Evolutionary conservation across 306 rosid genomes (phyloP).

Genomic region (Cucumis hystrix): DNA sequence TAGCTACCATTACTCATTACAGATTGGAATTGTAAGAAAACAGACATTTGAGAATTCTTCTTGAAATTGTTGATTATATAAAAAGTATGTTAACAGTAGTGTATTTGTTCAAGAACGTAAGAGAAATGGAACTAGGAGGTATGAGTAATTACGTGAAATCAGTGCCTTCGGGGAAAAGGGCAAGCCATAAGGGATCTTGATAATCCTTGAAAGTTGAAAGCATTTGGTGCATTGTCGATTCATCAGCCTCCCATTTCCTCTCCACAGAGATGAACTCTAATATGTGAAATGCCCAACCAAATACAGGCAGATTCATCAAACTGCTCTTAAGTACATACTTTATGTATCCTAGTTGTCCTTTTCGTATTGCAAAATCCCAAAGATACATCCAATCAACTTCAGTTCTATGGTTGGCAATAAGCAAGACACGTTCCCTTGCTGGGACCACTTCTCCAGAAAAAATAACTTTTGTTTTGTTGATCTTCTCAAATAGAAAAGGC

Average conservation of each 20-base stretch:
- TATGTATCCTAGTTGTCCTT: constrained; percentile 61
- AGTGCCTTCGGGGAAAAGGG: constrained; percentile 94
- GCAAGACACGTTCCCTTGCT: constrained; percentile 58
- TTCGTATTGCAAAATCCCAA: constrained; percentile 87
- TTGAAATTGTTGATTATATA: neutral
- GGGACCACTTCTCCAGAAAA: constrained; percentile 76
- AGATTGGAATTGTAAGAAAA: neutral
- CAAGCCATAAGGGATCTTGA: constrained; percentile 70
- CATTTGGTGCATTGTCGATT: constrained; percentile 33
- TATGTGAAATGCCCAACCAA: constrained; percentile 94
- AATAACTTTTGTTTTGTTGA: constrained; percentile 63
- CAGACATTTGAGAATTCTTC: neutral
- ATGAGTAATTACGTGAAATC: constrained; percentile 53
- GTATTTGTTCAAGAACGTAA: neutral
- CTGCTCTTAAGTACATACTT: constrained; percentile 81
- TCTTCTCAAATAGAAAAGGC: constrained; percentile 83
- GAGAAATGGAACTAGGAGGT: neutral
- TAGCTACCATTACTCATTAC: neutral
- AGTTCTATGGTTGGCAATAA: constrained; percentile 80
- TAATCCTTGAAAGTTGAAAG: constrained; percentile 54
- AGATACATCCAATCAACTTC: constrained; percentile 99
- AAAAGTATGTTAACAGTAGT: neutral
- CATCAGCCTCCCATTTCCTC: constrained; percentile 89
- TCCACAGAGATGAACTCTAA: constrained; percentile 85
- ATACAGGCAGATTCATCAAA: constrained; percentile 81